Evolutionary conservation across 225 moss, liverwort and hornwort genomes (phyloP).

Genomic region (Asterella californica): DNA sequence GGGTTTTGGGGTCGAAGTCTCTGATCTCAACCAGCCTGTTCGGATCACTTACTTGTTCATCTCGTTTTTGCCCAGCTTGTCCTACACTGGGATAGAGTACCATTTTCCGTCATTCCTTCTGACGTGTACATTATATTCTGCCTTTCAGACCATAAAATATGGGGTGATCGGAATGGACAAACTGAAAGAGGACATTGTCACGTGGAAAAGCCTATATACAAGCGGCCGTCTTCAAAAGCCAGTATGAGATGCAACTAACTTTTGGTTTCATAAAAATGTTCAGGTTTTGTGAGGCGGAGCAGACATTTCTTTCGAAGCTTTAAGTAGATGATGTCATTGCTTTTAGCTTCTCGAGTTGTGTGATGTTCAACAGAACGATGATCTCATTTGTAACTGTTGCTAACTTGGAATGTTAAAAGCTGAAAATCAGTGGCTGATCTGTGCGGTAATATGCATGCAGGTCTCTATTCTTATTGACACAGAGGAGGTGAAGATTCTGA

Average conservation of each 20-base stretch:
- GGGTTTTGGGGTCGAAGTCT: not conserved
- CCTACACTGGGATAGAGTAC: not conserved
- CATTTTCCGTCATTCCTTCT: not conserved
- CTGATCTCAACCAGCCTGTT: not conserved
- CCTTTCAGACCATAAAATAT: slow-evolving; percentile 78
- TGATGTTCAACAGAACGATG: not conserved
- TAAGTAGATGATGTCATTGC: not conserved
- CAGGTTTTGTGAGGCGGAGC: not conserved
- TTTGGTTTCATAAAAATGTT: not conserved
- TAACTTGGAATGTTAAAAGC: not conserved
- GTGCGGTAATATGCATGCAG: slow-evolving; percentile 5
- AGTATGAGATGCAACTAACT: slow-evolving; percentile 40
- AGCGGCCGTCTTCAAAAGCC: slow-evolving; percentile 95
- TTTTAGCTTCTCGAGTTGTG: not conserved
- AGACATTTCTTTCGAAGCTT: not conserved
- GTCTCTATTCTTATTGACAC: slow-evolving; percentile 37
- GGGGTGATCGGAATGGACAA: slow-evolving; percentile 79
- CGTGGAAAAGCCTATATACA: slow-evolving; percentile 82
- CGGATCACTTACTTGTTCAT: not conserved
- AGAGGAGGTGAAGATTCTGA: slow-evolving; percentile 29
- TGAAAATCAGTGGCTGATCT: not conserved
- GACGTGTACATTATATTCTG: not conserved
- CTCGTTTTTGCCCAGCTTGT: not conserved
- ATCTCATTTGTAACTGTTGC: not conserved
- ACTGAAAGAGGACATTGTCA: slow-evolving; percentile 61